Evolutionary conservation across 2,329 filamentous ascomycete genomes (phyloP).

Genomic region (Fusarium phyllophilum): DNA sequence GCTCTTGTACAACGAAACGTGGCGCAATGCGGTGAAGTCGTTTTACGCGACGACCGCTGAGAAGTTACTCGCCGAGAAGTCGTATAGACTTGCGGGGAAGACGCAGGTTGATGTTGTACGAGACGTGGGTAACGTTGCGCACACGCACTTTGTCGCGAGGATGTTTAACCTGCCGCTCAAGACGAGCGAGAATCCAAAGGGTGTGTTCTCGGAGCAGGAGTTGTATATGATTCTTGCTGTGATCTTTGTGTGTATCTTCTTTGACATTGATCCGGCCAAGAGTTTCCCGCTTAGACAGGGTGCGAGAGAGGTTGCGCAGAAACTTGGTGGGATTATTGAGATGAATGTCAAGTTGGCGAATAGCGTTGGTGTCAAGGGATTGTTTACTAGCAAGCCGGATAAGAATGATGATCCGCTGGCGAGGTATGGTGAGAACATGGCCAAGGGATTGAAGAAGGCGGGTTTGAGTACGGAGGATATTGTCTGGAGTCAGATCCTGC

Average conservation of each 20-base stretch:
- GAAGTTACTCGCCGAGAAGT: slow-evolving; percentile 71
- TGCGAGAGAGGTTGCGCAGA: slow-evolving; percentile 64
- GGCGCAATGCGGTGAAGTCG: slow-evolving; percentile 69
- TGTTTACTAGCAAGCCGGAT: slow-evolving; percentile 59
- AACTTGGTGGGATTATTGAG: slow-evolving; percentile 71
- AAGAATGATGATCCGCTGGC: slow-evolving; percentile 68
- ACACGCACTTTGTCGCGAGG: slow-evolving; percentile 71
- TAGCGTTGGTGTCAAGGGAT: slow-evolving; percentile 50
- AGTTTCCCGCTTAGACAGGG: slow-evolving; percentile 71
- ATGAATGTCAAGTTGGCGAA: slow-evolving; percentile 70
- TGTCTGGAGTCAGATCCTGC: slow-evolving; percentile 76
- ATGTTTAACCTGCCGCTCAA: slow-evolving; percentile 75
- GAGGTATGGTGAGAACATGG: slow-evolving; percentile 72
- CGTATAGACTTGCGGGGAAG: slow-evolving; percentile 64
- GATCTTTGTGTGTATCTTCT: slow-evolving; percentile 73
- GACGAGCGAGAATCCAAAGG: slow-evolving; percentile 67
- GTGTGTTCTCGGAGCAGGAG: slow-evolving; percentile 65
- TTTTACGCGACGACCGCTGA: slow-evolving; percentile 74
- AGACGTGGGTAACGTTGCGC: slow-evolving; percentile 74
- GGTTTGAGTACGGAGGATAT: slow-evolving; percentile 73
- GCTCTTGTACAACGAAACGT: slow-evolving; percentile 70
- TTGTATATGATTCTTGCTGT: slow-evolving; percentile 71
- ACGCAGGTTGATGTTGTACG: slow-evolving; percentile 77
- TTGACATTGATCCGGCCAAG: slow-evolving; percentile 73
- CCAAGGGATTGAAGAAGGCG: slow-evolving; percentile 71